Percentiles rank a stretch among this genome's conserved stretches.
Conservation (phyloP, 768 basidiomycete genomes). For the Pseudohyphozyma bogoriensis region DNA sequence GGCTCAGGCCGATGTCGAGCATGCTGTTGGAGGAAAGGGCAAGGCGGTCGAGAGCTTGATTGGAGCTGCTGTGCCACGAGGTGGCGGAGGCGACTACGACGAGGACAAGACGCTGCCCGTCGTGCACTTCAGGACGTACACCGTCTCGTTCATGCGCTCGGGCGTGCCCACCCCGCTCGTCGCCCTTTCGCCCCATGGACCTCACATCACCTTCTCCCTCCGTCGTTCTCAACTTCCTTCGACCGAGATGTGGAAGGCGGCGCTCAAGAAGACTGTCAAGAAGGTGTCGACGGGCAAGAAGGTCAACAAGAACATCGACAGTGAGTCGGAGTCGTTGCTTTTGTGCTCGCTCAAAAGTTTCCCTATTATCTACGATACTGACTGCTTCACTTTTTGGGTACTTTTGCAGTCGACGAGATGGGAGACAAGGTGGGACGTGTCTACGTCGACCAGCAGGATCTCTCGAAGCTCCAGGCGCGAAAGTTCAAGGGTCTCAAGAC, state of each 20-base stretch:
- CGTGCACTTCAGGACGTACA: conserved; percentile 82
- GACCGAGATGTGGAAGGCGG: conserved; percentile 65
- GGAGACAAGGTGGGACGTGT: conserved; percentile 85
- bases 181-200: conserved; percentile 80
- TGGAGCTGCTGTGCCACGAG: not conserved
- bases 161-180: conserved; percentile 71
- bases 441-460: conserved; percentile 72
- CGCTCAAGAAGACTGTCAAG: conserved; percentile 73
- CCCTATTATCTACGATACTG: not conserved
- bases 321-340: conserved; percentile 44
- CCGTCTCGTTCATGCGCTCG: conserved; percentile 59
- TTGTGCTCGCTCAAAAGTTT: not conserved
- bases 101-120: conserved; percentile 50
- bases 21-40: conserved; percentile 11
- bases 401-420: conserved; percentile 63
- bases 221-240: conserved; percentile 67
- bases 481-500: conserved; percentile 91
- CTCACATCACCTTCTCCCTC: conserved; percentile 69
- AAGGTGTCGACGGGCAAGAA: conserved; percentile 63
- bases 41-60: conserved; percentile 24
- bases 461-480: conserved; percentile 71
- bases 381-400: not conserved
- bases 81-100: conserved; percentile 8
- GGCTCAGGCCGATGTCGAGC: conserved; percentile 8
- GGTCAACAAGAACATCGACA: conserved; percentile 83